Percentiles rank a stretch among this genome's conserved stretches.
Conservation (phyloP, 2,329 filamentous ascomycete species). For the Alternaria gaisen region DNA sequence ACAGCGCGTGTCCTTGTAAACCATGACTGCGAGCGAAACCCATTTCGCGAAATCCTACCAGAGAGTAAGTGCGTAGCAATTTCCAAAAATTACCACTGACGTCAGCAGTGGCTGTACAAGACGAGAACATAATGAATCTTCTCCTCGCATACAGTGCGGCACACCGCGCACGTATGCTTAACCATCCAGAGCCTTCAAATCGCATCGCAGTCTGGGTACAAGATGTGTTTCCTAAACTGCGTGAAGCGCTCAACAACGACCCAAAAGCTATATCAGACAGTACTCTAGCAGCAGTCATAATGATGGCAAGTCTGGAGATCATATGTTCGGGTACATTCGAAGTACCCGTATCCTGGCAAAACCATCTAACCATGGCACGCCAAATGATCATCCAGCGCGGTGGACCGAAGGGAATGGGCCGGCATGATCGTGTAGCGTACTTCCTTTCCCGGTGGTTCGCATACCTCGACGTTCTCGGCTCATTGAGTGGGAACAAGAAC, state of each 20-base stretch:
- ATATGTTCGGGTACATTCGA: slow-evolving; percentile 83
- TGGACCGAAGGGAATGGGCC: slow-evolving; percentile 63
- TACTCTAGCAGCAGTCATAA: slow-evolving; percentile 81
- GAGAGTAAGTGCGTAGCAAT: slow-evolving; percentile 60
- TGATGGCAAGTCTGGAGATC: slow-evolving; percentile 84
- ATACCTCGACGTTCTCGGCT: slow-evolving; percentile 82
- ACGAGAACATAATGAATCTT: slow-evolving; percentile 77
- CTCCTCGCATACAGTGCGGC: slow-evolving; percentile 85
- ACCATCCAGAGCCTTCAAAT: slow-evolving; percentile 76
- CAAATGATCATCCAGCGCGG: slow-evolving; percentile 75
- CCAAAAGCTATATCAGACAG: slow-evolving; percentile 67
- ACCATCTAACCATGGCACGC: slow-evolving; percentile 77
- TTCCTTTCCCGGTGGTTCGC: slow-evolving; percentile 86
- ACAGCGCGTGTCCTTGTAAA: slow-evolving; percentile 73
- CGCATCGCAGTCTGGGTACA: slow-evolving; percentile 83
- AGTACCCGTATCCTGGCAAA: slow-evolving; percentile 82
- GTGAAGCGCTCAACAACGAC: slow-evolving; percentile 68
- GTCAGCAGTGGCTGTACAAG: slow-evolving; percentile 68
- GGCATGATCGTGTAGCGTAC: slow-evolving; percentile 66
- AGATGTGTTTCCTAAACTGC: slow-evolving; percentile 77
- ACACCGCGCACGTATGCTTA: slow-evolving; percentile 77
- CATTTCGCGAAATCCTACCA: slow-evolving; percentile 68
- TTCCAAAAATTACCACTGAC: slow-evolving; percentile 20
- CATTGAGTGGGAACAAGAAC: slow-evolving; percentile 67
- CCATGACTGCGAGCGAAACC: slow-evolving; percentile 69